These are phyloP conservation scores for Cladobotryum mycophilum DNA, from an alignment of 2,329 filamentous ascomycete species.

Conservation along the genomic window DNA sequence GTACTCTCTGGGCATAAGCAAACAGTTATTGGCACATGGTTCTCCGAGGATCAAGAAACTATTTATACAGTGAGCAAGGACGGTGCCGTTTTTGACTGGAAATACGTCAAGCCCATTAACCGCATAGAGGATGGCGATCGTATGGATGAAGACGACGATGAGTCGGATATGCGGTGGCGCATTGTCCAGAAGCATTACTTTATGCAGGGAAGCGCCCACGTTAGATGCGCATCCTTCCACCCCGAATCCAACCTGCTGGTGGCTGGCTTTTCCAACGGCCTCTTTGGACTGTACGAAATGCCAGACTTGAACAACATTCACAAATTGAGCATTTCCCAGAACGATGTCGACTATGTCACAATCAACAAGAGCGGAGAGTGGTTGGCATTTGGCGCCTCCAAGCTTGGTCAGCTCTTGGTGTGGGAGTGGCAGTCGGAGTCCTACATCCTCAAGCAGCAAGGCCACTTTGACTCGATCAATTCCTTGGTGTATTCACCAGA, in stretches of 20 bases:
- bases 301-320: constrained; percentile 95
- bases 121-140: constrained; percentile 52
- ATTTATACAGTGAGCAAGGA: constrained; percentile 97
- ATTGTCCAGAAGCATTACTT: constrained; percentile 92
- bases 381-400: constrained; percentile 94
- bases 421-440: constrained; percentile 99
- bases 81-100: constrained; percentile 93
- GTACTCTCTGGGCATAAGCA: constrained; percentile 88
- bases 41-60: constrained; percentile 86
- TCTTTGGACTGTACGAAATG: constrained; percentile 92
- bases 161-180: constrained; percentile 72
- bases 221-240: constrained; percentile 89
- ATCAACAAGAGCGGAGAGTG: constrained; percentile 95
- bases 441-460: constrained; percentile 96
- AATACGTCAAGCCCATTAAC: constrained; percentile 61
- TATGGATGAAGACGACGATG: constrained; percentile 53
- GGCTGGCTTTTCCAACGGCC: constrained; percentile 87
- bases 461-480: constrained; percentile 95
- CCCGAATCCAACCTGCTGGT: constrained; percentile 85
- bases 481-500: constrained; percentile 88
- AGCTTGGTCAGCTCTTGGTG: constrained; percentile 89
- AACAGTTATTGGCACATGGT: constrained; percentile 90
- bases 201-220: constrained; percentile 79
- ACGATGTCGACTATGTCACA: constrained; percentile 89
- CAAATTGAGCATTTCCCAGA: constrained; percentile 87